Percentiles rank a stretch among this genome's conserved stretches.
Conservation (phyloP, 2,329 filamentous ascomycete genomes). For the Ceratocystis cubensis region DNA sequence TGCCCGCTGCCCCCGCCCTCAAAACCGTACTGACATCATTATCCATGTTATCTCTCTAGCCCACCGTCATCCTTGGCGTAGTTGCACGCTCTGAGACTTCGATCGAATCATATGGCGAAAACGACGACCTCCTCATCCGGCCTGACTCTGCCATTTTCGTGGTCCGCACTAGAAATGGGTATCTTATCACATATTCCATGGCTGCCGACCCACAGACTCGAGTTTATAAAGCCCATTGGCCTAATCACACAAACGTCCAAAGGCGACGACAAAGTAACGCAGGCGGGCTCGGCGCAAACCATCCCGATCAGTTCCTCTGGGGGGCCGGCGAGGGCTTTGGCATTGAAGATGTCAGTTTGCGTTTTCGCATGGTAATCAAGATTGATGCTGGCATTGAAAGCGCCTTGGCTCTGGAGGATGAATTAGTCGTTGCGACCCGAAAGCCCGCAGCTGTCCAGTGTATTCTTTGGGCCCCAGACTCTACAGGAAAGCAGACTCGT, state of each 20-base stretch:
- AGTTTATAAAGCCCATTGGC: conserved; percentile 75
- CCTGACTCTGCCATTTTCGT: conserved; percentile 89
- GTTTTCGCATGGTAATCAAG: conserved; percentile 95
- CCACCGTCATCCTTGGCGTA: conserved; percentile 74
- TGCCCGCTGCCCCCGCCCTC: not conserved
- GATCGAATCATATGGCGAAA: conserved; percentile 69
- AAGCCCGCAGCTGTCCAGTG: conserved; percentile 94
- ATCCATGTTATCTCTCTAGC: conserved; percentile 37
- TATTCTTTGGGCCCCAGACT: conserved; percentile 86
- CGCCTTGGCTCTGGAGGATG: conserved; percentile 79
- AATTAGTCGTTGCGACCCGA: conserved; percentile 78
- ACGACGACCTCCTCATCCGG: conserved; percentile 70
- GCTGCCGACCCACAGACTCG: conserved; percentile 69
- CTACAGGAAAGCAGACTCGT: conserved; percentile 67
- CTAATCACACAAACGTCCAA: conserved; percentile 52
- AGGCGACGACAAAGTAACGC: conserved; percentile 49
- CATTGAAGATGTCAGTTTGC: conserved; percentile 74
- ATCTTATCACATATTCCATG: conserved; percentile 86
- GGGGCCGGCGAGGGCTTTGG: conserved; percentile 72
- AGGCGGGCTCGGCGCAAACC: conserved; percentile 41
- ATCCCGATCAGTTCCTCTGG: conserved; percentile 52
- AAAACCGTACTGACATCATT: conserved; percentile 23
- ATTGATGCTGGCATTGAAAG: conserved; percentile 89
- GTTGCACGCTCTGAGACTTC: conserved; percentile 73
- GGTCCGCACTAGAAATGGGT: conserved; percentile 73